Evolutionary conservation across 345 rosid genomes (phyloP), one percentile per base, ranked within the genome.

Genomic region (Euphorbia tirucalli): DNA sequence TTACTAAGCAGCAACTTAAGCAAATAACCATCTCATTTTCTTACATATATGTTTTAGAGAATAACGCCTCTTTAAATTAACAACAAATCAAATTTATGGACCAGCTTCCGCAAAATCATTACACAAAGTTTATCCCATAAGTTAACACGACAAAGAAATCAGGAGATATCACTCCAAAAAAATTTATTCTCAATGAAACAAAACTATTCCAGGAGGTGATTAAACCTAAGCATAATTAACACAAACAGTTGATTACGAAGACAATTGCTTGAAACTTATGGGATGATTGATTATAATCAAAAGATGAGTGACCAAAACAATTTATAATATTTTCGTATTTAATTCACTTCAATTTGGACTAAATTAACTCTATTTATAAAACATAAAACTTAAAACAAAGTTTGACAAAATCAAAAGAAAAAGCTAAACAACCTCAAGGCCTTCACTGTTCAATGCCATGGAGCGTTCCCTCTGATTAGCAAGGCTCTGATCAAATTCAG

Each of bases 401-500:
- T 31, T 32, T 35, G 48, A 8, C 9, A 67, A 74, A 32, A 66
- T 44, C 27, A 48, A 61, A 30, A 7, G 58, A 48, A 14, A 46
- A 50, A n/a, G 41, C 52, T 41, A 62, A 22, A 56, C 61, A 80
- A 95, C 99, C 97, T 92, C 96, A 75, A 95, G 93, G 73, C 99
- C 99, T 88, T 95, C 99, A 52, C 99, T 95, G 82, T 92, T 90
- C 79, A 95, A 82, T 15, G 92, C 87, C 88, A 92, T 81, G 19
- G 98, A 95, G 15, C 68, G 81, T 79, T 95, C 93, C 83, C 97
- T 88, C 73, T 92, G 97, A 81, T 95, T 88, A 32, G 82, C 70
- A 77, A 95, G 80, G 71, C 82, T 79, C 77, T 71, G 78, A 58
- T 87, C 97, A 31, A 80, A 63, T 22, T 88, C 87, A 3, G 97